phyloP scores from a whole-genome alignment of 1,139 yeast species.

The Eremothecium gossypii region DNA sequence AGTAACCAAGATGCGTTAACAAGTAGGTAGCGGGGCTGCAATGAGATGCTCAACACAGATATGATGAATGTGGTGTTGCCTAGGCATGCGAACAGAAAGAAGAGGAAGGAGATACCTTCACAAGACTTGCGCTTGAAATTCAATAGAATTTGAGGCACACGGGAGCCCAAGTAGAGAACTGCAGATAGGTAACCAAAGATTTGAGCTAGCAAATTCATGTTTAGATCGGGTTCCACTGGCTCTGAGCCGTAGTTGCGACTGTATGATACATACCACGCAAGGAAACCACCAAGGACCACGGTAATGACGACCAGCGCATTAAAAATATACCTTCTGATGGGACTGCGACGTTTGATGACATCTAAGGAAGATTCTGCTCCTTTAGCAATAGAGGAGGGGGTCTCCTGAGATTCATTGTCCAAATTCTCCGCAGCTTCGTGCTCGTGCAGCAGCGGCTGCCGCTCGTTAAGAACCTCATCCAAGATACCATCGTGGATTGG shows the following conservation, averaged over 20 bases:
- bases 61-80: constrained; percentile 87
- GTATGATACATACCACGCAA: constrained; percentile 78
- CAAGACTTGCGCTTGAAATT: constrained; percentile 80
- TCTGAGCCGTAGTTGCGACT: constrained; percentile 29
- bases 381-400: constrained; percentile 17
- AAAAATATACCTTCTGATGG: constrained; percentile 18
- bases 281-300: constrained; percentile 66
- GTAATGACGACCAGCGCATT: constrained; percentile 57
- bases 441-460: constrained; percentile 29
- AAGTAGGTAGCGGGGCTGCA: constrained; percentile 57
- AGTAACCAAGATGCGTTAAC: constrained; percentile 89
- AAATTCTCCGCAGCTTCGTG: constrained; percentile 8
- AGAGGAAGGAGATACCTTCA: constrained; percentile 86
- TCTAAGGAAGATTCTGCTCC: constrained; percentile 9
- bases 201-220: constrained; percentile 73
- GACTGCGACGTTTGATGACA: background rate
- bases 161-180: constrained; percentile 69
- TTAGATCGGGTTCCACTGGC: constrained; percentile 32
- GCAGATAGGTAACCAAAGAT: constrained; percentile 91
- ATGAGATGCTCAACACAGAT: constrained; percentile 69
- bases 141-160: constrained; percentile 80
- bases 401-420: constrained; percentile 1
- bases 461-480: constrained; percentile 41
- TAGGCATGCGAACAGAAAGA: constrained; percentile 84
- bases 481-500: constrained; percentile 66